Conservation (phyloP, 2,329 filamentous ascomycete genomes). For the Talaromyces rugulosus region DNA sequence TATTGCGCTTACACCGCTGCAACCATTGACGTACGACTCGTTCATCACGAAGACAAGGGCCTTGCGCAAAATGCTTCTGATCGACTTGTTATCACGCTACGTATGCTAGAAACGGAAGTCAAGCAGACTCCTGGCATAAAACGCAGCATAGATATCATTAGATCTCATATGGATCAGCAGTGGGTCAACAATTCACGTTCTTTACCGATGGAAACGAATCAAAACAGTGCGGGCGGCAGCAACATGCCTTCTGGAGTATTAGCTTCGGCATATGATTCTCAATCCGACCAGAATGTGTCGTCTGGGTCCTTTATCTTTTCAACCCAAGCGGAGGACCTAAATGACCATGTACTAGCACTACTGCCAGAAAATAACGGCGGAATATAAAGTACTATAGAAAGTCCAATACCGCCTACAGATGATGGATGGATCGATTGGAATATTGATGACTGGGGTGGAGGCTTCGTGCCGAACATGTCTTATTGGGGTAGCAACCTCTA, state of each 20-base stretch:
- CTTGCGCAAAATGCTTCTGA: constrained; percentile 12
- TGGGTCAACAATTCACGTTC: background rate
- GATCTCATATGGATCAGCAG: constrained; percentile 10
- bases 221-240: too few species aligned
- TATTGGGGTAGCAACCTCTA: constrained; percentile 6
- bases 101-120: constrained; percentile 15
- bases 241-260: background rate
- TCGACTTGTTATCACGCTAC: constrained; percentile 12
- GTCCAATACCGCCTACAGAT: constrained; percentile 1
- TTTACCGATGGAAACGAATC: too few species aligned
- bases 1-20: constrained; percentile 20
- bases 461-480: constrained; percentile 12
- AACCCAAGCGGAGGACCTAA: background rate
- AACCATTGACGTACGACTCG: constrained; percentile 16
- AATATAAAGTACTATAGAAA: background rate
- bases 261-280: background rate
- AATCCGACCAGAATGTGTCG: background rate
- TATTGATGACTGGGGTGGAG: constrained; percentile 12
- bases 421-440: constrained; percentile 12
- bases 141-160: constrained; percentile 14
- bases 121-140: constrained; percentile 14
- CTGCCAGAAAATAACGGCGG: background rate
- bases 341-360: background rate
- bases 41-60: constrained; percentile 11
- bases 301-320: background rate